Evolutionary conservation across 768 basidiomycete genomes (phyloP).

Genomic region (Leucocoprinus leucothites): DNA sequence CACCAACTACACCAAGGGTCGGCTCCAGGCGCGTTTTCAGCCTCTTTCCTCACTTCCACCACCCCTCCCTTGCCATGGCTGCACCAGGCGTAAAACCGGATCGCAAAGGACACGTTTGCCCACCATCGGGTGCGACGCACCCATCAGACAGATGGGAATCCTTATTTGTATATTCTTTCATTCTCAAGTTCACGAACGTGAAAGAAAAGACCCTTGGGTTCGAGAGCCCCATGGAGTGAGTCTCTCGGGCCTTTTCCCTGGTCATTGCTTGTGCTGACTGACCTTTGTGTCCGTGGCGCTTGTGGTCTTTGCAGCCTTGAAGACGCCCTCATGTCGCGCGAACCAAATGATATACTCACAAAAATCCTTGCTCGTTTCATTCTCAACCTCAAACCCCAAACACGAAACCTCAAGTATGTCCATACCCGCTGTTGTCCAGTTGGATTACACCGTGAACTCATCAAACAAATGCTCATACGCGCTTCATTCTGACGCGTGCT

Average conservation of each 20-base stretch:
- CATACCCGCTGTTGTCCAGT: constrained; percentile 24
- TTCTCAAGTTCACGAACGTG: constrained; percentile 77
- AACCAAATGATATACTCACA: constrained; percentile 70
- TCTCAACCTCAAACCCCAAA: constrained; percentile 78
- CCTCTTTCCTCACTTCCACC: constrained; percentile 20
- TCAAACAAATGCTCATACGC: constrained; percentile 1
- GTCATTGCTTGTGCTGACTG: constrained; percentile 13
- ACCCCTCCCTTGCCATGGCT: constrained; percentile 36
- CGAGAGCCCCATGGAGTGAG: constrained; percentile 82
- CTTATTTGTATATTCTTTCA: constrained; percentile 81
- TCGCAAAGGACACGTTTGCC: constrained; percentile 48
- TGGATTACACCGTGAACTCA: constrained; percentile 9
- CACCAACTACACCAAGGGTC: constrained; percentile 14
- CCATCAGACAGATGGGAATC: constrained; percentile 86
- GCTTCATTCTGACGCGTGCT: background rate
- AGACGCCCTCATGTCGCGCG: constrained; percentile 69
- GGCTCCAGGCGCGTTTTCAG: constrained; percentile 11
- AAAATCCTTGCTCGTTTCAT: constrained; percentile 75
- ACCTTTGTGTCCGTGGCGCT: background rate
- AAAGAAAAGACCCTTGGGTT: constrained; percentile 75
- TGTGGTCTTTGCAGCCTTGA: constrained; percentile 59
- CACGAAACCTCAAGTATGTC: constrained; percentile 86
- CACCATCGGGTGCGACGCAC: constrained; percentile 63
- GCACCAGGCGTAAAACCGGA: constrained; percentile 22
- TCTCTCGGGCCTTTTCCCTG: constrained; percentile 20